phyloP scores from a whole-genome alignment of 2,329 filamentous ascomycete genomes.

The Penicillium sp. region DNA sequence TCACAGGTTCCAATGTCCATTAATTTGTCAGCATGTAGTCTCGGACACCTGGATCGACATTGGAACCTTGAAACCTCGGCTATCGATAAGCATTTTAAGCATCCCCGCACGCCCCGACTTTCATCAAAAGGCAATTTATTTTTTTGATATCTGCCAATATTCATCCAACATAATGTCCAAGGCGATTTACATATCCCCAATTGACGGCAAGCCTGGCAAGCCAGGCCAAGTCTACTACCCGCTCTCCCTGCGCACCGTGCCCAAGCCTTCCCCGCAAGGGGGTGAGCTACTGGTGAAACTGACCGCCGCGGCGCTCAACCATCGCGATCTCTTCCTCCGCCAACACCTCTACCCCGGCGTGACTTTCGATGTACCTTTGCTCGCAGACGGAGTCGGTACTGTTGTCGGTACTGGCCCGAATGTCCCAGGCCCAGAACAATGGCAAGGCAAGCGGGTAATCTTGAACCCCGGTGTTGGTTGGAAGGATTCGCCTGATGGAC shows the following conservation, averaged over 20 bases:
- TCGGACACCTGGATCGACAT: not conserved
- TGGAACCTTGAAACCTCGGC: not conserved
- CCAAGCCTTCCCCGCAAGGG: slow-evolving; percentile 55
- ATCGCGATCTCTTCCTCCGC: slow-evolving; percentile 88
- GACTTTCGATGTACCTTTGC: slow-evolving; percentile 66
- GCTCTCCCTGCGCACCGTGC: slow-evolving; percentile 49
- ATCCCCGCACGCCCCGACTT: not conserved
- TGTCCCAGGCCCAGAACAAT: slow-evolving; percentile 43
- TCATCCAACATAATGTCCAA: slow-evolving; percentile 33
- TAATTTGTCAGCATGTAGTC: not conserved
- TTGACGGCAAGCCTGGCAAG: slow-evolving; percentile 59
- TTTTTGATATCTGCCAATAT: not conserved
- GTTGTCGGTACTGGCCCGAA: slow-evolving; percentile 57
- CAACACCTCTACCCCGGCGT: slow-evolving; percentile 83
- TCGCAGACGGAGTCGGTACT: slow-evolving; percentile 72
- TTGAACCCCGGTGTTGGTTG: slow-evolving; percentile 72
- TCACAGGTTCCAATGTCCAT: not conserved
- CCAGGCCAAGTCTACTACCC: slow-evolving; percentile 70
- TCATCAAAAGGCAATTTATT: not conserved
- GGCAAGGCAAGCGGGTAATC: slow-evolving; percentile 62
- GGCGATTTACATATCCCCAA: slow-evolving; percentile 37
- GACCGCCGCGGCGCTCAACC: slow-evolving; percentile 76
- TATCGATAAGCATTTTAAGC: slow-evolving; percentile 1
- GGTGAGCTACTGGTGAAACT: slow-evolving; percentile 67
- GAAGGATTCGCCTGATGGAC: slow-evolving; percentile 61